phyloP scores from a whole-genome alignment of 306 rosid species.

The Vigna radiata region DNA sequence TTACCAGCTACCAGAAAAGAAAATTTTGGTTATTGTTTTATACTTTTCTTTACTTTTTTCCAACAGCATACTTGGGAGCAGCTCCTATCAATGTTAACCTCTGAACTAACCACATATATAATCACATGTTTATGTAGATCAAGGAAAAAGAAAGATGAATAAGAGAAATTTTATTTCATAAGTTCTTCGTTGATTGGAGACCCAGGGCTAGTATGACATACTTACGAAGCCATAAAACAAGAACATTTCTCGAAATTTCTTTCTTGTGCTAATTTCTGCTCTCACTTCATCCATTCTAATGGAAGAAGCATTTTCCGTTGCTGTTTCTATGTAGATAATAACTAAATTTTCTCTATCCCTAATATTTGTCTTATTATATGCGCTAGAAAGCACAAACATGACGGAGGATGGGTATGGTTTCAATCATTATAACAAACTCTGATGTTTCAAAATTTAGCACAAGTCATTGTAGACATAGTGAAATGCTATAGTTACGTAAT shows the following conservation, averaged over 20 bases:
- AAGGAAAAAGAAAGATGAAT: slow-evolving; percentile 5
- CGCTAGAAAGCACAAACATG: not conserved
- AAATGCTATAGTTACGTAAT: not conserved
- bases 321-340: not conserved
- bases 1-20: slow-evolving; percentile 10
- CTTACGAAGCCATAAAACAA: slow-evolving; percentile 2
- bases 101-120: slow-evolving; percentile 10
- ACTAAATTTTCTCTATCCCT: not conserved
- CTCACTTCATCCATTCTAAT: slow-evolving; percentile 13
- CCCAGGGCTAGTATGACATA: not conserved
- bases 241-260: not conserved
- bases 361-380: not conserved
- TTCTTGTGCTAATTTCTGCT: slow-evolving; percentile 14
- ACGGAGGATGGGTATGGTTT: not conserved
- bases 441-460: not conserved
- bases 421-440: not conserved
- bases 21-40: not conserved
- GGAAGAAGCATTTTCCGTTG: not conserved
- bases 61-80: not conserved
- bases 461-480: not conserved
- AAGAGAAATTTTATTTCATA: not conserved
- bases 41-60: slow-evolving; percentile 8
- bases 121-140: not conserved
- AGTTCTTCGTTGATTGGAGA: not conserved
- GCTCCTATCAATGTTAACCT: slow-evolving; percentile 23